A percentile compares a stretch with the other conserved stretches of the same genome.
Conservation (phyloP, 768 basidiomycete genomes). For the Tulasnella sp. region DNA sequence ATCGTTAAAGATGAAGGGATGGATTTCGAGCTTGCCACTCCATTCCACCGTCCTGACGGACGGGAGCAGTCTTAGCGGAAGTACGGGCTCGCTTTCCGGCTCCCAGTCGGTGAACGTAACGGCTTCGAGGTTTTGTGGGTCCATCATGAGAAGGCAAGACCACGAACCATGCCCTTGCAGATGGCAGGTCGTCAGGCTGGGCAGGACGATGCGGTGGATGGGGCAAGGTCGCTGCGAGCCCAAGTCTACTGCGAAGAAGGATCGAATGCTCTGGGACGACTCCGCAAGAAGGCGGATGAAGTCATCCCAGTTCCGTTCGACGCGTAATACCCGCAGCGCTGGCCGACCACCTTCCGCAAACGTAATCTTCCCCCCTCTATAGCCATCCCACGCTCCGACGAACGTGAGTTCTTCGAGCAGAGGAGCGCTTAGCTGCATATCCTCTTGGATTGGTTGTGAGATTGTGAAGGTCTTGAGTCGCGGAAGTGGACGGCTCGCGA, state of each 20-base stretch:
- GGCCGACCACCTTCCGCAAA: background rate
- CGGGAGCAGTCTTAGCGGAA: background rate
- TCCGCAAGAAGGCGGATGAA: background rate
- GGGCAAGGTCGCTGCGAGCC: background rate
- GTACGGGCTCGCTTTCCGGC: background rate
- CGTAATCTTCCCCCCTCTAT: background rate
- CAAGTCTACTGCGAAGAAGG: background rate
- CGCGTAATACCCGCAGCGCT: background rate
- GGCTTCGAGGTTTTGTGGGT: too few species aligned
- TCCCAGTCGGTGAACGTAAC: too few species aligned
- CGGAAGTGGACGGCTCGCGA: background rate
- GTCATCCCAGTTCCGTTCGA: slow-evolving; percentile 8
- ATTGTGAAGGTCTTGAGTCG: background rate
- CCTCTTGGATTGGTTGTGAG: background rate
- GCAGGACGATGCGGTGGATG: background rate
- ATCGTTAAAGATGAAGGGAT: background rate
- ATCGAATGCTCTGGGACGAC: background rate
- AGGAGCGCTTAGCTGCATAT: background rate
- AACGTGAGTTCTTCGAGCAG: background rate
- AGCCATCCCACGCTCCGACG: background rate
- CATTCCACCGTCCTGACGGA: background rate
- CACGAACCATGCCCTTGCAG: background rate
- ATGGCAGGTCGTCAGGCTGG: background rate
- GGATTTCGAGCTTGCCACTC: background rate
- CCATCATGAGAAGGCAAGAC: background rate